Evolutionary conservation across 257 asterid genomes (phyloP).

Genomic region (Buddleja alternifolia): DNA sequence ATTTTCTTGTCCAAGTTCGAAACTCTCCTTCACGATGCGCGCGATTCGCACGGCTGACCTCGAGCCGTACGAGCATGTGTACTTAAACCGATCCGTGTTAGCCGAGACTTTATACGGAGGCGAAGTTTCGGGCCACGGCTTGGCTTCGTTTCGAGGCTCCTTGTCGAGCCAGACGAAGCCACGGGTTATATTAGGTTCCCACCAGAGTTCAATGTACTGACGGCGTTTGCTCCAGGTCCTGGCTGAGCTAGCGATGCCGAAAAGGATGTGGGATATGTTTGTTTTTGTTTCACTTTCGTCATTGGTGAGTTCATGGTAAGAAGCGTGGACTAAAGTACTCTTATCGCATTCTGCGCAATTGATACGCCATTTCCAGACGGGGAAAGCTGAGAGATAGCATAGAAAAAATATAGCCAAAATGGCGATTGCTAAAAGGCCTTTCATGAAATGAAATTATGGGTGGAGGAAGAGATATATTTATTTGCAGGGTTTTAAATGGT

Average conservation of each 20-base stretch:
- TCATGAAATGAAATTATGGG: conserved; percentile 40
- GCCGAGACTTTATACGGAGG: conserved; percentile 59
- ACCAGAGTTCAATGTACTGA: conserved; percentile 73
- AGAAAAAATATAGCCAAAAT: conserved; percentile 40
- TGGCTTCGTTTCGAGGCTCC: conserved; percentile 28
- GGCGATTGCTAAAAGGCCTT: conserved; percentile 41
- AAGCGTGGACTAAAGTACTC: not conserved
- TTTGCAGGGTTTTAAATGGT: conserved; percentile 45
- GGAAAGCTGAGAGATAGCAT: conserved; percentile 43
- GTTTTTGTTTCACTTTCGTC: conserved; percentile 24
- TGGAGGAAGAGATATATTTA: conserved; percentile 9
- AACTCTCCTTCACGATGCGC: conserved; percentile 75
- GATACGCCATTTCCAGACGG: conserved; percentile 26
- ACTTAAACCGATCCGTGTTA: conserved; percentile 55
- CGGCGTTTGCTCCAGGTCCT: conserved; percentile 74
- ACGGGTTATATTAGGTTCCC: conserved; percentile 69
- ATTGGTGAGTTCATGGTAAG: not conserved
- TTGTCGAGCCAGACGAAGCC: conserved; percentile 84
- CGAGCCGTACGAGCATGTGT: conserved; percentile 61
- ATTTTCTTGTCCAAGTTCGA: conserved; percentile 45
- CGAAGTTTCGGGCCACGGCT: conserved; percentile 50
- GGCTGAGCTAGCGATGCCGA: conserved; percentile 86
- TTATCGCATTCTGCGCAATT: conserved; percentile 35
- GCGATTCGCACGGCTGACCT: conserved; percentile 75
- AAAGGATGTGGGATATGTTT: conserved; percentile 61